Base-by-base conservation (phyloP, 768 basidiomycete species). In the Clavaria fumosa region DNA sequence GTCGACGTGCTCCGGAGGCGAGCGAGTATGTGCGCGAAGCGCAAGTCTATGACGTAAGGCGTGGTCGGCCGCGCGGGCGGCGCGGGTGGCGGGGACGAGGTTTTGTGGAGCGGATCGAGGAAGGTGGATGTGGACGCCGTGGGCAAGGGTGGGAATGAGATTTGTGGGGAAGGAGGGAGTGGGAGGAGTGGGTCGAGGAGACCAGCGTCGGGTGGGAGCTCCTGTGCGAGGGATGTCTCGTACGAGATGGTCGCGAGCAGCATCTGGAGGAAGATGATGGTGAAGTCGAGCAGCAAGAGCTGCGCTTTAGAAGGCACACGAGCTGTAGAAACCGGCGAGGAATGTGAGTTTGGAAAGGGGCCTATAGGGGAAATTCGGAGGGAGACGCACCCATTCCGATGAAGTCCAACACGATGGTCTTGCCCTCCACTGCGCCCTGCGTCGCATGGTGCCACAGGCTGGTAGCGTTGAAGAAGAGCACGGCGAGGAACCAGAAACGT, bases 391-490 rank as follows among this genome's bases (percentile, higher is more conserved):
- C 71, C 63, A 74, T 64, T 38, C 83, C 82, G 41, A 85, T 68
- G 49, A 85, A 85, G 52, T 85, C 82, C 42, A 86, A 70, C 23
- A 86, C 54, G 48, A 83, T 56, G 7, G 69, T 60, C 46, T 75
- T 64, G n/a, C 73, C 72, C 39, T 75, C 67, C 20, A 63, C 53
- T 37, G 69, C 57, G 4, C 69, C 68, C 26, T 63, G 53, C 21
- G 59, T 61, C 38, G 66, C 60, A 47, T 86, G 83, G 23, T 57
- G 59, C 70, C 75, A 80, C 24, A 85, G 42, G 44, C 64, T 69
- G 22, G 71, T 64, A 23, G 60, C 43, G 43, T 82, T 82, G 55
- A 74, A 63, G 42, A 69, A 47, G 37, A 75, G 45, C 44, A 80
- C 61, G 47, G 78, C 57, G 45, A 60, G 45, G 56, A 72, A 72